Percentiles rank a stretch among this genome's conserved stretches.
Conservation (phyloP, 2,329 filamentous ascomycete genomes). For the Stachybotrys elegans region DNA sequence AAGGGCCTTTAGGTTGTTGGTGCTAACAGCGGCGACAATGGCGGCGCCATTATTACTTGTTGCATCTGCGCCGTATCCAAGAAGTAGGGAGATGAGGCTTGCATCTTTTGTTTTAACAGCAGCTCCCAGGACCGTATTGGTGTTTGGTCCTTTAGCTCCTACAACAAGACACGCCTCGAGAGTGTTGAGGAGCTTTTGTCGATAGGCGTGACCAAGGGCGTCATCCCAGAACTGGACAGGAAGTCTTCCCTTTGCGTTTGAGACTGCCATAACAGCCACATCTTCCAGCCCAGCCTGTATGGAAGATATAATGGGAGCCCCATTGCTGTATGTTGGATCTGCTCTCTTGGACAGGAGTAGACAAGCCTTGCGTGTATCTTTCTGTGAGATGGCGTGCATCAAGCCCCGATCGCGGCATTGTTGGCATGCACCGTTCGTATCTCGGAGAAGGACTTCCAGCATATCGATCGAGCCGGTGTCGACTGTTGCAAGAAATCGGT, state of each 20-base stretch:
- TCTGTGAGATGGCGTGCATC: background rate
- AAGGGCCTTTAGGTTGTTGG: background rate
- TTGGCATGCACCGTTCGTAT: conserved; percentile 4
- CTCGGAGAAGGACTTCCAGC: conserved; percentile 4
- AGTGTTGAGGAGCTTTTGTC: conserved; percentile 1
- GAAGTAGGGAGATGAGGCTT: background rate
- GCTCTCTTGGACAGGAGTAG: conserved; percentile 4
- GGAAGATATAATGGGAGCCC: conserved; percentile 1
- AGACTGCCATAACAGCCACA: conserved; percentile 3
- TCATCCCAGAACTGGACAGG: background rate
- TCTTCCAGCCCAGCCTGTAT: background rate
- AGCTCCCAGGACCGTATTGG: background rate
- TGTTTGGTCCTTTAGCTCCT: conserved; percentile 6
- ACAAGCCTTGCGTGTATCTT: background rate
- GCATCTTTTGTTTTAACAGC: conserved; percentile 2
- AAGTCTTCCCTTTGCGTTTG: background rate
- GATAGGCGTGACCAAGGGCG: conserved; percentile 5
- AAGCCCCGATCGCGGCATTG: conserved; percentile 6
- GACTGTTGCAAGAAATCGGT: conserved; percentile 2
- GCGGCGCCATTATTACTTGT: background rate
- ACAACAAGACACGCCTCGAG: background rate
- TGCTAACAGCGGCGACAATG: background rate
- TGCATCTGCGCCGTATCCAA: conserved; percentile 1
- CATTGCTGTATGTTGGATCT: background rate
- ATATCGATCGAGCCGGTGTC: conserved; percentile 2